Base-by-base conservation (phyloP, 75 land plant species). In the Pseudotsuga menziesii region DNA sequence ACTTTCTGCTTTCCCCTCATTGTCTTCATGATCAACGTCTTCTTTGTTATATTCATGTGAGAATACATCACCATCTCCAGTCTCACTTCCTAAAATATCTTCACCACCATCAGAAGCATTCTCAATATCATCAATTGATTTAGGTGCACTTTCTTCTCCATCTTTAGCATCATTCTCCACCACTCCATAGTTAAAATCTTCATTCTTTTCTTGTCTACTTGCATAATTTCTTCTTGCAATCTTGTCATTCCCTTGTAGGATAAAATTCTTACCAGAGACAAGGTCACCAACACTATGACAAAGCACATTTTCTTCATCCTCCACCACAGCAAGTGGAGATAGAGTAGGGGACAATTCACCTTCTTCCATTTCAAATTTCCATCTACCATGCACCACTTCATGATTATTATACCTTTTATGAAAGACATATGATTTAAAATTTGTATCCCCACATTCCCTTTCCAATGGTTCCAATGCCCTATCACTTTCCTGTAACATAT, bases 301-400 rank as follows among this genome's bases (percentile, higher is more conserved):
- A 58, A 87, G 89, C 32, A 88, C 88, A 76, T 73, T 78, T 71
- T 93, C 94, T 39, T 88, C 89, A 70, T 85, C 1, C 19, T 17
- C 17, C 13, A 57, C 58, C 19, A 57, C 0, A 57, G 17, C 1
- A 57, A 1, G 19, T 29, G 32, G 32, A 13, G 58, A 57, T 0
- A 17, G 1, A 13, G 1, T 87, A 6, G 97, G 97, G 59, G 99
- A 93, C 62, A 96, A 79, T 73, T 96, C 97, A 61, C 99, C 94
- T 75, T 96, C 99, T 83, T 96, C 96, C 54, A 91, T 87, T 71
- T 96, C 99, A 78, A 75, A 74, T 67, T 81, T 89, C 32, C 32
- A 29, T 29, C 32, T 29, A 29, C 32, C 32, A 0, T 29, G 32
- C 32, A 29, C 32, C 1, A 29, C 32, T 29, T 29, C 32, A 29